phyloP scores from a whole-genome alignment of 495 filamentous ascomycete genomes.

The Xylaria curta region DNA sequence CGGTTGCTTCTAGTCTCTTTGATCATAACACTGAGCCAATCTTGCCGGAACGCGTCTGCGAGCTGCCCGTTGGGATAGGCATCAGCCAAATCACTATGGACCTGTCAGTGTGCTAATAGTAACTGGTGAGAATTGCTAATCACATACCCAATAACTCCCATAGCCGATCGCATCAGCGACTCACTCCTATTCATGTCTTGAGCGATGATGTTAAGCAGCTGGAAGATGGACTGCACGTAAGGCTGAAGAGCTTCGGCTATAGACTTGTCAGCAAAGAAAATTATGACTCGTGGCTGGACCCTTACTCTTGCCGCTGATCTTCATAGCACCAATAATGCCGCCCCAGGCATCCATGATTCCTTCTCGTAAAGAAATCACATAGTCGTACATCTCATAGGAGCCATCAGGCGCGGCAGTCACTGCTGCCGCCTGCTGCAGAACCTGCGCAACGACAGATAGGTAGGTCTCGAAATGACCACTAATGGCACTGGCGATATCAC shows the following conservation, averaged over 20 bases:
- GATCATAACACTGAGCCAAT: slow-evolving; percentile 87
- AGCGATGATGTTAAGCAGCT: slow-evolving; percentile 81
- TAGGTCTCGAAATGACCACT: slow-evolving; percentile 91
- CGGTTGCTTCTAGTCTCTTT: slow-evolving; percentile 86
- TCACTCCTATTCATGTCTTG: slow-evolving; percentile 87
- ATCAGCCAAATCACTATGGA: slow-evolving; percentile 83
- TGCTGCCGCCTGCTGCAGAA: slow-evolving; percentile 87
- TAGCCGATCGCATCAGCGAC: slow-evolving; percentile 84
- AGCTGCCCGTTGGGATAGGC: slow-evolving; percentile 92
- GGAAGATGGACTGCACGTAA: slow-evolving; percentile 87
- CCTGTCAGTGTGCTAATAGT: slow-evolving; percentile 44
- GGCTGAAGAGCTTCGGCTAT: slow-evolving; percentile 72
- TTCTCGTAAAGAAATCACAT: slow-evolving; percentile 90
- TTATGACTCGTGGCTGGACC: slow-evolving; percentile 17
- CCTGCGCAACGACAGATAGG: slow-evolving; percentile 86
- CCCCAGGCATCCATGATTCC: slow-evolving; percentile 99
- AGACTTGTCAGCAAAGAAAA: slow-evolving; percentile 33
- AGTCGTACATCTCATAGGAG: slow-evolving; percentile 91
- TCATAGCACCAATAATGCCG: slow-evolving; percentile 92
- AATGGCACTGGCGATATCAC: slow-evolving; percentile 96
- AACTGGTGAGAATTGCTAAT: slow-evolving; percentile 4
- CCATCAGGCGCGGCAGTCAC: slow-evolving; percentile 75
- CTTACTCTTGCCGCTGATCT: slow-evolving; percentile 76
- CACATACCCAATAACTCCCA: slow-evolving; percentile 94
- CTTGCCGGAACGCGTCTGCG: slow-evolving; percentile 78